phyloP scores from a whole-genome alignment of 2,329 filamentous ascomycete species.

The Pseudocercospora ulei region DNA sequence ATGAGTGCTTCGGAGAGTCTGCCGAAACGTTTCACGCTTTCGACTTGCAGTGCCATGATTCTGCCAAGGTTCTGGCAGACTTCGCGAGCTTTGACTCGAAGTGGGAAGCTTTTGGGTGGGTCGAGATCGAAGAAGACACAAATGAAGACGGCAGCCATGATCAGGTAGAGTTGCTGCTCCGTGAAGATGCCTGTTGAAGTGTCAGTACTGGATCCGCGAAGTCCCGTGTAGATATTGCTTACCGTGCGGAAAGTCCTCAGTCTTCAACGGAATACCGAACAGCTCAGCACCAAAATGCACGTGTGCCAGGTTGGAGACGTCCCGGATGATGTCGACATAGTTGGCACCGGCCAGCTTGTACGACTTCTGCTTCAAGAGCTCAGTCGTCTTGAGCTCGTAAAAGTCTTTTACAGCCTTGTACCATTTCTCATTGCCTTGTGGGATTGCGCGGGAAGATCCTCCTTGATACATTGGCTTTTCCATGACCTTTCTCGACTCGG shows the following conservation, averaged over 20 bases:
- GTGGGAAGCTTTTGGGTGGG: conserved; percentile 44
- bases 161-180: conserved; percentile 46
- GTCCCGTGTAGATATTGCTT: background rate
- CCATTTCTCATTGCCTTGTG: conserved; percentile 37
- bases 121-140: conserved; percentile 49
- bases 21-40: conserved; percentile 36
- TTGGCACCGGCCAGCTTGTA: conserved; percentile 41
- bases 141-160: conserved; percentile 47
- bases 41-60: conserved; percentile 43
- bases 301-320: conserved; percentile 47
- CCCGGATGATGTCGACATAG: conserved; percentile 44
- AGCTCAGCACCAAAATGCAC: conserved; percentile 48
- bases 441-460: conserved; percentile 24
- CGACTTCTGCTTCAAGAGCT: conserved; percentile 39
- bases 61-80: conserved; percentile 45
- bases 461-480: conserved; percentile 38
- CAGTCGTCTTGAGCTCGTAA: conserved; percentile 42
- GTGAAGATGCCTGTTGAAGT: conserved; percentile 42
- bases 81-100: conserved; percentile 43
- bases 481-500: conserved; percentile 39
- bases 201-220: background rate
- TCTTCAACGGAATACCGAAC: conserved; percentile 50
- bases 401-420: conserved; percentile 40
- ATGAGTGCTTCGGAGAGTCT: conserved; percentile 38
- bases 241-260: conserved; percentile 38